phyloP scores from a whole-genome alignment of 768 basidiomycete genomes.

The Suillus cothurnatus region DNA sequence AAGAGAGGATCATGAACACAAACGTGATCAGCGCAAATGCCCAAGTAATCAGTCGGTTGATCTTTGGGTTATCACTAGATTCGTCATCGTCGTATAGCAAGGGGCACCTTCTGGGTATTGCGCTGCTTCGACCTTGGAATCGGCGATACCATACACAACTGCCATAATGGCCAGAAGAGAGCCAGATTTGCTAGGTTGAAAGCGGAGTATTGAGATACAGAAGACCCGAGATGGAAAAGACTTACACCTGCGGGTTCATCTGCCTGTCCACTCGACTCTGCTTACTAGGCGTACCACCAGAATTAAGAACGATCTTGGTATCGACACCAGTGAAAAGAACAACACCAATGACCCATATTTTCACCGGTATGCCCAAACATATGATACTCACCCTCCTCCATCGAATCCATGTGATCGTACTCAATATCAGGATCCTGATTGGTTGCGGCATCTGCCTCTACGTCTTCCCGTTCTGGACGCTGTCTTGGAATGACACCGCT shows the following conservation, averaged over 20 bases:
- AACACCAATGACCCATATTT: constrained; percentile 84
- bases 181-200: constrained; percentile 79
- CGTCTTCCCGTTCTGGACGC: constrained; percentile 26
- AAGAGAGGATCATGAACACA: constrained; percentile 25
- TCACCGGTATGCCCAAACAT: constrained; percentile 25
- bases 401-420: constrained; percentile 44
- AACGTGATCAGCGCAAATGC: constrained; percentile 87
- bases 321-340: constrained; percentile 92
- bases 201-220: constrained; percentile 1
- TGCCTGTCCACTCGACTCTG: constrained; percentile 92
- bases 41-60: constrained; percentile 92
- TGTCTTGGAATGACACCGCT: constrained; percentile 55
- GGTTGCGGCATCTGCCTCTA: constrained; percentile 20
- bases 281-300: constrained; percentile 94
- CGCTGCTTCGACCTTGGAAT: constrained; percentile 76
- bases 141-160: constrained; percentile 79
- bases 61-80: constrained; percentile 75
- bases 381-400: constrained; percentile 25
- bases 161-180: constrained; percentile 83
- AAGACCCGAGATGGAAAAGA: constrained; percentile 18
- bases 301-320: constrained; percentile 93
- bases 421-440: constrained; percentile 38
- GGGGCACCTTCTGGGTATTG: constrained; percentile 68
- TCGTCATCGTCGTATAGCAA: constrained; percentile 71
- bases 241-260: constrained; percentile 99